phyloP scores from a whole-genome alignment of 1,284 basidiomycete genomes.

The Cryptococcus sp. region DNA sequence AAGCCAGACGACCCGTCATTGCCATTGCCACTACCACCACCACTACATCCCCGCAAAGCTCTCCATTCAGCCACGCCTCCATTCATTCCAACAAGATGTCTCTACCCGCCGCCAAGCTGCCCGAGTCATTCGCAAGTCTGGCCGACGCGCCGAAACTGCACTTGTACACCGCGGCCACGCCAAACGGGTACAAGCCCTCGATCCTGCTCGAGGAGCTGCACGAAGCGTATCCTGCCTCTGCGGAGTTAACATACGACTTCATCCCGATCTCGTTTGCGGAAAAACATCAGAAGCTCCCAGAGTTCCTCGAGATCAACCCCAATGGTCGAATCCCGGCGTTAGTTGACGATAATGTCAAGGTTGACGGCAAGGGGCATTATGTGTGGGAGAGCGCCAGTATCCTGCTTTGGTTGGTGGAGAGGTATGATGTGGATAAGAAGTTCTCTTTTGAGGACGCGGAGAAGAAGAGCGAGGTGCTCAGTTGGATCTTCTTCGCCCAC shows the following conservation, averaged over 20 bases:
- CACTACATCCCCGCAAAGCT: too few relatives aligned
- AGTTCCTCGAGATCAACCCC: constrained; percentile 67
- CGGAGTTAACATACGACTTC: constrained; percentile 63
- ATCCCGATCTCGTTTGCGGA: constrained; percentile 60
- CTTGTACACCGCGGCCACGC: constrained; percentile 66
- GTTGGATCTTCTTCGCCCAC: constrained; percentile 76
- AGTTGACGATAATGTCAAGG: constrained; percentile 49
- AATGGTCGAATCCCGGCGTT: constrained; percentile 66
- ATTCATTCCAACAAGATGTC: constrained; percentile 8
- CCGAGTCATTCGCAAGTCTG: constrained; percentile 25
- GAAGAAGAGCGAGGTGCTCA: constrained; percentile 63
- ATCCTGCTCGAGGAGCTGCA: constrained; percentile 71
- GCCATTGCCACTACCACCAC: neutral
- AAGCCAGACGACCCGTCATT: neutral
- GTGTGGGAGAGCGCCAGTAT: constrained; percentile 73
- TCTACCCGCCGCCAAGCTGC: constrained; percentile 20
- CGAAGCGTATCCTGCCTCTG: constrained; percentile 57
- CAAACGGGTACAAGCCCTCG: constrained; percentile 65
- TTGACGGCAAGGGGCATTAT: constrained; percentile 58
- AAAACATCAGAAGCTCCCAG: constrained; percentile 60
- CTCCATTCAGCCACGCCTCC: neutral
- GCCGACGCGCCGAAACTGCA: constrained; percentile 53
- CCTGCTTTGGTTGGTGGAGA: constrained; percentile 65
- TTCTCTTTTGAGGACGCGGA: constrained; percentile 60
- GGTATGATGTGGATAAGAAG: constrained; percentile 60